Conservation (phyloP, 1,284 basidiomycete genomes). For the Mycosarcoma mackinlayi region DNA sequence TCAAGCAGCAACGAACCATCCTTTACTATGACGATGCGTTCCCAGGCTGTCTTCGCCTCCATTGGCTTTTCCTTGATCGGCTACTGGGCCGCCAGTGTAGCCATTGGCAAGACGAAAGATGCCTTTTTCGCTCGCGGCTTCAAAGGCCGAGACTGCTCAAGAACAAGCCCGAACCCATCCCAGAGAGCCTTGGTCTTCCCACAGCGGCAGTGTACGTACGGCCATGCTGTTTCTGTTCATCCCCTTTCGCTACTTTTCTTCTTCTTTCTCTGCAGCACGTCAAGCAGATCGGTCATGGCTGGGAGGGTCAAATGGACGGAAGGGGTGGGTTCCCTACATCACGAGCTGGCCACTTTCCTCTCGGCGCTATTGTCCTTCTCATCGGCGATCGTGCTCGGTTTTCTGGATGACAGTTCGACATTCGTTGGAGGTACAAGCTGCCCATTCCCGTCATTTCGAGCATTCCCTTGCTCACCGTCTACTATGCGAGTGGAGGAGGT, state of each 20-base stretch:
- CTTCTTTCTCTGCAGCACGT: conserved; percentile 20
- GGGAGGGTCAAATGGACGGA: conserved; percentile 56
- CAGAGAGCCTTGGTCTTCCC: conserved; percentile 91
- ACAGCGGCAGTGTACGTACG: conserved; percentile 89
- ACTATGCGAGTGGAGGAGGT: conserved; percentile 91
- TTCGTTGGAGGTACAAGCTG: conserved; percentile 97
- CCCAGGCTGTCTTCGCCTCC: conserved; percentile 47
- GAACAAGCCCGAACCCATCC: conserved; percentile 72
- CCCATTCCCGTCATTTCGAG: conserved; percentile 94
- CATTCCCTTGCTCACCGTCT: conserved; percentile 93
- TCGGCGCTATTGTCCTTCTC: conserved; percentile 90
- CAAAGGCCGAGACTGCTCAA: conserved; percentile 64
- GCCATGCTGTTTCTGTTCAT: conserved; percentile 73
- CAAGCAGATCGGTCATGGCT: conserved; percentile 29
- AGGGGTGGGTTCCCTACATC: conserved; percentile 81
- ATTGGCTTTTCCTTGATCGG: conserved; percentile 47
- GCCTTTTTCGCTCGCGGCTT: conserved; percentile 59
- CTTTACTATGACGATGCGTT: conserved; percentile 46
- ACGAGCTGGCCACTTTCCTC: conserved; percentile 90
- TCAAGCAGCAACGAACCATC: conserved; percentile 4
- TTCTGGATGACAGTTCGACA: conserved; percentile 97
- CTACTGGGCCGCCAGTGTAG: conserved; percentile 33
- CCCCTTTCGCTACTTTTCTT: conserved; percentile 64
- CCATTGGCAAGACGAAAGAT: conserved; percentile 43
- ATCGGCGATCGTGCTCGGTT: conserved; percentile 91